These are phyloP conservation scores for Blakeslea trispora DNA, from an alignment of 371 early-diverging fungal genomes.

Conservation along the genomic window DNA sequence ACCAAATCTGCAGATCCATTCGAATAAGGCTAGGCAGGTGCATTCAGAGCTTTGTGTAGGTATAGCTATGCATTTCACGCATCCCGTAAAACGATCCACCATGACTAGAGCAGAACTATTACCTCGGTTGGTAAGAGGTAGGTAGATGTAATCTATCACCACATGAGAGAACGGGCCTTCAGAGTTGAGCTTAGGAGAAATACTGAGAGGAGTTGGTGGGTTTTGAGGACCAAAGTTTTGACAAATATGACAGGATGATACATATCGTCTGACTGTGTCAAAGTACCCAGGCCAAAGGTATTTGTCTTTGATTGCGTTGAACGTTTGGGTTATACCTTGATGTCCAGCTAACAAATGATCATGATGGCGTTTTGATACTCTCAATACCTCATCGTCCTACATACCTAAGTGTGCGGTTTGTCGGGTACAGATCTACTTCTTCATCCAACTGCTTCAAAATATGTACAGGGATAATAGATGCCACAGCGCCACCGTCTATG, in stretches of 20 bases:
- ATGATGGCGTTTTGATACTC: background rate
- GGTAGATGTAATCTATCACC: background rate
- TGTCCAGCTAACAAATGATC: constrained; percentile 6
- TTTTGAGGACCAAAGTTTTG: constrained; percentile 5
- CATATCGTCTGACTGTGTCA: constrained; percentile 1
- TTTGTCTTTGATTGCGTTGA: background rate
- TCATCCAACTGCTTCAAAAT: too few species aligned
- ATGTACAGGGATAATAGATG: too few species aligned
- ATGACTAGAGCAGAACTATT: constrained; percentile 1
- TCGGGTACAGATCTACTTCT: too few species aligned
- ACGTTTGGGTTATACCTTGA: background rate
- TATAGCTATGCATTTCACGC: background rate
- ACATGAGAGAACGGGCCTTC: background rate
- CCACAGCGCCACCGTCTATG: too few species aligned
- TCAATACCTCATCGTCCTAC: background rate
- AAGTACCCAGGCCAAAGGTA: constrained; percentile 3
- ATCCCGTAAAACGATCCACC: constrained; percentile 6
- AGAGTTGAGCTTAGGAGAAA: background rate
- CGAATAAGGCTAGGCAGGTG: background rate
- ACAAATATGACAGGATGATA: background rate
- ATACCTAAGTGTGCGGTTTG: too few species aligned
- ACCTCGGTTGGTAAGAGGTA: background rate
- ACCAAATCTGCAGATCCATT: background rate
- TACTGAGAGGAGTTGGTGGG: background rate
- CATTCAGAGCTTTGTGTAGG: background rate